A percentile compares a stretch with the other conserved stretches of the same genome.
These are phyloP conservation scores for Puccinia novopanici DNA, from an alignment of 1,284 basidiomycete genomes.

Conservation along the genomic window DNA sequence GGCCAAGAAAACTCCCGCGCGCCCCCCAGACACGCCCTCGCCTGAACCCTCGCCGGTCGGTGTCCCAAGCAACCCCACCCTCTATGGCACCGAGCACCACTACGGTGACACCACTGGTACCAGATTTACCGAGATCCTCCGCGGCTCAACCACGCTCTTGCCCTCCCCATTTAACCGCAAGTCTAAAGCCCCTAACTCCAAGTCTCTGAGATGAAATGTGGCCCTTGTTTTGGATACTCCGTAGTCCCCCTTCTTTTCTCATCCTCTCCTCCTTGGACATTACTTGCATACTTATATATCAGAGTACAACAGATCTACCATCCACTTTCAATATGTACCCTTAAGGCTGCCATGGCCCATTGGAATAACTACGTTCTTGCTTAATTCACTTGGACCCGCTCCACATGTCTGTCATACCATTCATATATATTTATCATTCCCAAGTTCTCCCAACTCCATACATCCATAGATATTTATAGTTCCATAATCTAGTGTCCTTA, in stretches of 20 bases:
- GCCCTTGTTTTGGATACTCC: too few species aligned
- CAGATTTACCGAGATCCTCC: slow-evolving; percentile 19
- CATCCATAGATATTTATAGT: background rate
- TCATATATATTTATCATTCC: background rate
- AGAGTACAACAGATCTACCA: background rate
- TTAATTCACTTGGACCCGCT: background rate
- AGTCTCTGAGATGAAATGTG: background rate
- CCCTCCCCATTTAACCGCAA: slow-evolving; percentile 1
- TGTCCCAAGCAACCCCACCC: slow-evolving; percentile 23
- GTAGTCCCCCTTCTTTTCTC: background rate
- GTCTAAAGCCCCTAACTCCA: background rate
- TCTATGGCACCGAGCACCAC: slow-evolving; percentile 39
- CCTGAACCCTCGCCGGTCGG: background rate
- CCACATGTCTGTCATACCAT: background rate
- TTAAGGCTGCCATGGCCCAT: background rate
- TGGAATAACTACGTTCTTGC: background rate
- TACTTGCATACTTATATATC: slow-evolving; percentile 3
- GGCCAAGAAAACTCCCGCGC: background rate
- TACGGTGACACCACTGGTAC: slow-evolving; percentile 9
- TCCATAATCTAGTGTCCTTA: too few species aligned
- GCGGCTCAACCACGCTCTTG: slow-evolving; percentile 9
- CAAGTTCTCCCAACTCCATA: background rate
- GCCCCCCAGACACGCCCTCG: background rate
- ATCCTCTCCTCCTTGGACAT: background rate
- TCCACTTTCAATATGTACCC: background rate